Conservation (phyloP, 129 eudicot species). For the Helichrysum umbraculigerum region DNA sequence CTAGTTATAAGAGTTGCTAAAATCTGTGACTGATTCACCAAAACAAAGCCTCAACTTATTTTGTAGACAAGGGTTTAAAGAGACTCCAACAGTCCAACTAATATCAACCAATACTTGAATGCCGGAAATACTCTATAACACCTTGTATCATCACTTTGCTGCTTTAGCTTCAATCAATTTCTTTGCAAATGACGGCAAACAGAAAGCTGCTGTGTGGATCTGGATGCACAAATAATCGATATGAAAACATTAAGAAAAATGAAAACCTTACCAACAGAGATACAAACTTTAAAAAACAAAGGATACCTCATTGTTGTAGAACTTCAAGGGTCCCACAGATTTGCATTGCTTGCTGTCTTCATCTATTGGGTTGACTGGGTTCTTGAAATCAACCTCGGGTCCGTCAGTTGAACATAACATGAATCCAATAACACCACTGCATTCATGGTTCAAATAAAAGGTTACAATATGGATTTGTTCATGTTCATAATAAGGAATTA, state of each 20-base stretch:
- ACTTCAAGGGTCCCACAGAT: slow-evolving; percentile 60
- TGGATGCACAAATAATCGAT: slow-evolving; percentile 22
- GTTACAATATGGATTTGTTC: not conserved
- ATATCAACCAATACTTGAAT: not conserved
- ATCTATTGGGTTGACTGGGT: slow-evolving; percentile 81
- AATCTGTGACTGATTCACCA: slow-evolving; percentile 3
- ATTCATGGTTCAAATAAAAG: not conserved
- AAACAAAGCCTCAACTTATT: slow-evolving; percentile 26
- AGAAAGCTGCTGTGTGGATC: slow-evolving; percentile 88
- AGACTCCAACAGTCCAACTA: no score
- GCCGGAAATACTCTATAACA: slow-evolving; percentile 10
- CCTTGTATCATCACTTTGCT: slow-evolving; percentile 29
- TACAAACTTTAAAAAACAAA: not conserved
- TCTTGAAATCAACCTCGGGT: slow-evolving; percentile 74
- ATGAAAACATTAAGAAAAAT: not conserved
- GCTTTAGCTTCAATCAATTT: slow-evolving; percentile 70
- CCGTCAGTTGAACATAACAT: slow-evolving; percentile 97
- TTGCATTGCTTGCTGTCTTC: slow-evolving; percentile 40
- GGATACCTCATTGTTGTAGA: slow-evolving; percentile 84
- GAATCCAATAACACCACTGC: slow-evolving; percentile 94
- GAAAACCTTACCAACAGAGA: not conserved
- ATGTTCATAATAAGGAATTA: not conserved
- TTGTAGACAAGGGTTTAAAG: slow-evolving; percentile 12
- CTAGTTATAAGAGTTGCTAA: slow-evolving; percentile 6
- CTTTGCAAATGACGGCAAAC: slow-evolving; percentile 86